Evolutionary conservation across 345 rosid species (phyloP).

Genomic region (Populus nigra): DNA sequence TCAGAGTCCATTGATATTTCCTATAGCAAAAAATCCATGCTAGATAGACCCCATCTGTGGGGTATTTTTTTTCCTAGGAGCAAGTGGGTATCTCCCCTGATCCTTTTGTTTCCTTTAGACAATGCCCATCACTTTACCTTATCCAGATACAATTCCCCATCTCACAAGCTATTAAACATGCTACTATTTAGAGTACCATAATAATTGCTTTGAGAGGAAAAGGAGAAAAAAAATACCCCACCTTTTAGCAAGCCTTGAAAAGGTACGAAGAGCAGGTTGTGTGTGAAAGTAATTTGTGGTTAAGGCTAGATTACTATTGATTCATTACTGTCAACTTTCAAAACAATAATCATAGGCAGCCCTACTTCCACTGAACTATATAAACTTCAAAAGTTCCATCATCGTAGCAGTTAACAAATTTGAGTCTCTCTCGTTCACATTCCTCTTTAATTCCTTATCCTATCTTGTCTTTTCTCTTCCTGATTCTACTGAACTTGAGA

Average conservation of each 20-base stretch:
- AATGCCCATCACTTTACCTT: slow-evolving; percentile 39
- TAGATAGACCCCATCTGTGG: slow-evolving; percentile 19
- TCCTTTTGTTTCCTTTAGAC: slow-evolving; percentile 20
- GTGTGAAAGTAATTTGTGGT: slow-evolving; percentile 13
- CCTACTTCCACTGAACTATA: slow-evolving; percentile 24
- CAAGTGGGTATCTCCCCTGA: slow-evolving; percentile 26
- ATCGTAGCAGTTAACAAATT: slow-evolving; percentile 16
- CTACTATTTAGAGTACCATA: slow-evolving; percentile 16
- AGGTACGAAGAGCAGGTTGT: slow-evolving; percentile 6
- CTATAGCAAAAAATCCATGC: slow-evolving; percentile 2
- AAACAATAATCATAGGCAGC: slow-evolving; percentile 10
- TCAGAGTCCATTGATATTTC: background rate
- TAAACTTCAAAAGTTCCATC: slow-evolving; percentile 24
- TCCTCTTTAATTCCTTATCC: slow-evolving; percentile 7
- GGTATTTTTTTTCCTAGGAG: slow-evolving; percentile 4
- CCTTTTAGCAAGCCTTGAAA: slow-evolving; percentile 18
- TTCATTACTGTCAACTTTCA: slow-evolving; percentile 21
- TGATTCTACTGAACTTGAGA: slow-evolving; percentile 13
- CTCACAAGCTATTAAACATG: slow-evolving; percentile 29
- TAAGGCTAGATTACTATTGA: slow-evolving; percentile 8
- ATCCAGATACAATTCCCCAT: slow-evolving; percentile 30
- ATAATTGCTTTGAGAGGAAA: slow-evolving; percentile 27
- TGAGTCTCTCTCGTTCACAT: slow-evolving; percentile 18
- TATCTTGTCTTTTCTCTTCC: slow-evolving; percentile 4
- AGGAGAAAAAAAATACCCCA: background rate